These are phyloP conservation scores for Durio zibethinus DNA, from an alignment of 345 rosid genomes.

Conservation along the genomic window DNA sequence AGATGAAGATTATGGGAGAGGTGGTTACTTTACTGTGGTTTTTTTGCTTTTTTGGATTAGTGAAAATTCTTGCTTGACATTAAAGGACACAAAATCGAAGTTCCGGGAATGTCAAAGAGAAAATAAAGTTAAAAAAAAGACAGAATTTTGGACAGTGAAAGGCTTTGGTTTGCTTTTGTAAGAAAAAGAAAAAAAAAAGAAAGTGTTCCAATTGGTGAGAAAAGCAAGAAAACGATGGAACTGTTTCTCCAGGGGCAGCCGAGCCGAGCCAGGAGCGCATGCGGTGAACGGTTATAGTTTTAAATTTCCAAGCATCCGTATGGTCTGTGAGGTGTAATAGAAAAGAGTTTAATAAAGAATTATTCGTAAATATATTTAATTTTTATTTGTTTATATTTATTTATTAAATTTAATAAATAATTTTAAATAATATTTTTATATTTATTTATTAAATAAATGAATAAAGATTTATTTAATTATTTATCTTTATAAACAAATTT, in stretches of 20 bases:
- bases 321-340: too few species aligned
- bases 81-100: constrained; percentile 23
- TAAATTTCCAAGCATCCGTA: too few species aligned
- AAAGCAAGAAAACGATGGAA: background rate
- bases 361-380: too few species aligned
- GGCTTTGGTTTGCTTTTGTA: background rate
- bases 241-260: background rate
- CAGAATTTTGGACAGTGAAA: background rate
- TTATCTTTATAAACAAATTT: too few species aligned
- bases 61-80: constrained; percentile 33
- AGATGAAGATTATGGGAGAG: background rate
- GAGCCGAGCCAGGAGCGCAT: constrained; percentile 3
- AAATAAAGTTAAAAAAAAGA: background rate
- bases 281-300: background rate
- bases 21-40: background rate
- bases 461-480: too few species aligned
- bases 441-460: too few species aligned
- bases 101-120: background rate
- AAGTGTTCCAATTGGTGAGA: background rate
- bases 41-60: background rate
- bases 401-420: too few species aligned
- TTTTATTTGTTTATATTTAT: too few species aligned
- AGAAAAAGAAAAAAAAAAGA: background rate
- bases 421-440: too few species aligned
- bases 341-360: too few species aligned